A percentile compares a stretch with the other conserved stretches of the same genome.
Evolutionary conservation across 2,329 filamentous ascomycete species (phyloP).

Genomic region (Pseudogymnoascus sp.): DNA sequence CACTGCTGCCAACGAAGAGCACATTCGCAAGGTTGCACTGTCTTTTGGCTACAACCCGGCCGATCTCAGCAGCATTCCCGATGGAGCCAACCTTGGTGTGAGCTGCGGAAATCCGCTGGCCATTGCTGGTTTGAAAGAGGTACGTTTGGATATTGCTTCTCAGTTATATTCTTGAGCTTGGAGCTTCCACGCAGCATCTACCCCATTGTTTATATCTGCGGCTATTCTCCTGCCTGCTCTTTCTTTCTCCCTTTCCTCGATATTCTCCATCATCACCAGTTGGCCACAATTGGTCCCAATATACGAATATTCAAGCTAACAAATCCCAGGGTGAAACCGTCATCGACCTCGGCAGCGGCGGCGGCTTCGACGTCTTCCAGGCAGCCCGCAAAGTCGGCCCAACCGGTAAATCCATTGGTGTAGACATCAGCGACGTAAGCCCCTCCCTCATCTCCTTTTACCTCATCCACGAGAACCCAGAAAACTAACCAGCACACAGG

Average conservation of each 20-base stretch:
- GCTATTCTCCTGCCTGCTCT: background rate
- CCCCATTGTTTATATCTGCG: background rate
- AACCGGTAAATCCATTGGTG: slow-evolving; percentile 44
- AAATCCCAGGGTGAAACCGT: slow-evolving; percentile 45
- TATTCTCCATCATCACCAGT: background rate
- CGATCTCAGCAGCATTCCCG: slow-evolving; percentile 19
- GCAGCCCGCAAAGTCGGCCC: slow-evolving; percentile 43
- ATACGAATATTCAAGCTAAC: background rate
- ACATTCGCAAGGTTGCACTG: slow-evolving; percentile 1
- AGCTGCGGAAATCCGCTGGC: slow-evolving; percentile 23
- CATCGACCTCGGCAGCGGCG: slow-evolving; percentile 50
- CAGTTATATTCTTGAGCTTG: background rate
- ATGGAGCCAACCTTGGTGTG: slow-evolving; percentile 19
- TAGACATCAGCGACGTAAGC: slow-evolving; percentile 52
- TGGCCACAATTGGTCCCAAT: slow-evolving; percentile 40
- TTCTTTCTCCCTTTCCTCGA: background rate
- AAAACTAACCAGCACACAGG: slow-evolving; percentile 30
- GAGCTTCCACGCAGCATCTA: background rate
- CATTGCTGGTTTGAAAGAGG: slow-evolving; percentile 10
- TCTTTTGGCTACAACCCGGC: slow-evolving; percentile 21
- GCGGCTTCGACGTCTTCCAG: slow-evolving; percentile 51
- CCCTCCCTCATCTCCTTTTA: background rate
- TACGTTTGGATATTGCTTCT: background rate
- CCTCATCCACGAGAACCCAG: background rate
- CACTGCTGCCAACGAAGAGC: background rate